Conservation (phyloP, 495 filamentous ascomycete genomes). For the Penicillium ochrochloron region DNA sequence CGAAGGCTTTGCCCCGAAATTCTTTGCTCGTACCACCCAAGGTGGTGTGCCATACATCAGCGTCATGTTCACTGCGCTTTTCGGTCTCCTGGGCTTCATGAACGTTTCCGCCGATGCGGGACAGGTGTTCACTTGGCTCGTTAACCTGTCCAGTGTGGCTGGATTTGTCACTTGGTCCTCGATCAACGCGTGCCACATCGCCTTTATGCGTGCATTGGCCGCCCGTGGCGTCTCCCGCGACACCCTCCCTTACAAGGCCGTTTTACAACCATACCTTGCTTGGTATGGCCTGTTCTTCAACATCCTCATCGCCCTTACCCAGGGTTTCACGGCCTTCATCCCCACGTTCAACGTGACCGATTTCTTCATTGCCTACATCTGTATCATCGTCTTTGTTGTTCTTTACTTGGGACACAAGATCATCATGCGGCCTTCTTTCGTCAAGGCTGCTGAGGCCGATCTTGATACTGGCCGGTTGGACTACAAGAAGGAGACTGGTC, state of each 20-base stretch:
- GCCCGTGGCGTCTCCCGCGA: constrained; percentile 52
- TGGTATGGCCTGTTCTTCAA: constrained; percentile 63
- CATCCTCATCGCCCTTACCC: constrained; percentile 62
- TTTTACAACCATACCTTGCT: constrained; percentile 57
- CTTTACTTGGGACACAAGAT: constrained; percentile 59
- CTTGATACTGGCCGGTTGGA: constrained; percentile 44
- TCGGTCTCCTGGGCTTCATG: constrained; percentile 57
- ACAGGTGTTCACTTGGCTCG: constrained; percentile 55
- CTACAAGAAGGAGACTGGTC: constrained; percentile 34
- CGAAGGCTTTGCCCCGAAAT: constrained; percentile 60
- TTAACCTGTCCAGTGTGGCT: constrained; percentile 63
- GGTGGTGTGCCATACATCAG: constrained; percentile 56
- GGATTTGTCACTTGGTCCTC: constrained; percentile 68
- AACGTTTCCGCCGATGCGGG: constrained; percentile 44
- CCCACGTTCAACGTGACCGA: constrained; percentile 52
- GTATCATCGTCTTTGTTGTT: constrained; percentile 56
- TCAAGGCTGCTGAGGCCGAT: constrained; percentile 42
- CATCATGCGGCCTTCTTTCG: constrained; percentile 37
- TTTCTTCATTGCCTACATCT: constrained; percentile 61
- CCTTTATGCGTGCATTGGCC: constrained; percentile 59
- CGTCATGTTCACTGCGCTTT: constrained; percentile 48
- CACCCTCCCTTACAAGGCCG: constrained; percentile 57
- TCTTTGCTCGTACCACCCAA: constrained; percentile 53
- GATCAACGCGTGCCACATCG: constrained; percentile 59
- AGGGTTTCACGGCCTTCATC: constrained; percentile 68